Percentiles rank a stretch among this genome's conserved stretches.
phyloP scores from a whole-genome alignment of 2,329 filamentous ascomycete species.

The Colletotrichum incanum region DNA sequence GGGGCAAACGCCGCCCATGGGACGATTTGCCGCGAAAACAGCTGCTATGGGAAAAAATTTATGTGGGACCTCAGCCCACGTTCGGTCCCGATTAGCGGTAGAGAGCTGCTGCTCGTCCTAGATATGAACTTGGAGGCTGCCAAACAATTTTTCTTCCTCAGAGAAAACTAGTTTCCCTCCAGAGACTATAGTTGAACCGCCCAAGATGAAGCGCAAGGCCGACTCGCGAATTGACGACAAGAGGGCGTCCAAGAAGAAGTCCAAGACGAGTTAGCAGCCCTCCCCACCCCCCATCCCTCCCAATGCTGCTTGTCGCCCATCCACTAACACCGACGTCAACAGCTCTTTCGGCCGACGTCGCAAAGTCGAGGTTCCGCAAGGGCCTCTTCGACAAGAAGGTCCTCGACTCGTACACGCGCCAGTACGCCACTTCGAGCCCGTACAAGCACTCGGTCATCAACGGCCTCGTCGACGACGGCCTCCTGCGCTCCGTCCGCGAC shows the following conservation, averaged over 20 bases:
- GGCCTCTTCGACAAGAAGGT: slow-evolving; percentile 76
- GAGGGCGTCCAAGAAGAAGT: slow-evolving; percentile 67
- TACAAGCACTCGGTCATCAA: slow-evolving; percentile 96
- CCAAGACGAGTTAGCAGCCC: slow-evolving; percentile 61
- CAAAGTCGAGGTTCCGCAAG: slow-evolving; percentile 73
- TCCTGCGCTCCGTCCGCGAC: slow-evolving; percentile 87
- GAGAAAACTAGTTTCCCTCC: background rate
- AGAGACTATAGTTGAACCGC: slow-evolving; percentile 6
- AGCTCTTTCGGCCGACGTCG: slow-evolving; percentile 66
- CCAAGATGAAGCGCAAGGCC: slow-evolving; percentile 74
- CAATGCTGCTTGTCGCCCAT: slow-evolving; percentile 20
- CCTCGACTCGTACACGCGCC: slow-evolving; percentile 71
- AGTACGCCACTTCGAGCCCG: slow-evolving; percentile 76
- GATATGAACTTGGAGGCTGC: slow-evolving; percentile 17
- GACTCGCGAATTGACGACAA: slow-evolving; percentile 60
- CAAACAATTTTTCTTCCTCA: slow-evolving; percentile 6
- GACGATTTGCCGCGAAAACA: slow-evolving; percentile 42
- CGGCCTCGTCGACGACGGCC: slow-evolving; percentile 81
- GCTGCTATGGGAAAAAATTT: slow-evolving; percentile 37
- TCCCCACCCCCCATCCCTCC: background rate
- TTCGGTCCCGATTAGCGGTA: slow-evolving; percentile 29
- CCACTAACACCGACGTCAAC: slow-evolving; percentile 38
- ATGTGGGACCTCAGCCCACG: slow-evolving; percentile 42
- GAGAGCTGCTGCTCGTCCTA: slow-evolving; percentile 12
- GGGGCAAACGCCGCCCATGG: slow-evolving; percentile 28